Evolutionary conservation across 495 filamentous ascomycete genomes (phyloP).

Genomic region (Aspergillus sclerotioniger): DNA sequence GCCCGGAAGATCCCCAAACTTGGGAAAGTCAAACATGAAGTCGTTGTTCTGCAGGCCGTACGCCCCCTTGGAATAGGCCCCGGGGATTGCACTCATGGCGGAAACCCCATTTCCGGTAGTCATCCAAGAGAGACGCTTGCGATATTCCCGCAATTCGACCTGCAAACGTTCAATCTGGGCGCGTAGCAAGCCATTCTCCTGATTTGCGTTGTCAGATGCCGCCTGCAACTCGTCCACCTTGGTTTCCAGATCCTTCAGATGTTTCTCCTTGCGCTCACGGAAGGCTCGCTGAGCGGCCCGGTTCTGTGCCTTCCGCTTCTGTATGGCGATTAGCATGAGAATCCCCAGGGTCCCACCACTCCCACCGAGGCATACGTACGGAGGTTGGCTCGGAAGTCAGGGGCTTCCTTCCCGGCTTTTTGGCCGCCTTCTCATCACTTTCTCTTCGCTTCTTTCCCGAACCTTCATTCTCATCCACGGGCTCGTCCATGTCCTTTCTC

Average conservation of each 20-base stretch:
- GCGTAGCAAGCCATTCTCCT: slow-evolving; percentile 82
- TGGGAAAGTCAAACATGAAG: slow-evolving; percentile 94
- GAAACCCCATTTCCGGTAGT: slow-evolving; percentile 48
- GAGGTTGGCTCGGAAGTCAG: slow-evolving; percentile 93
- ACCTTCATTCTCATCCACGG: slow-evolving; percentile 66
- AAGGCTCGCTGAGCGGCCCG: slow-evolving; percentile 95
- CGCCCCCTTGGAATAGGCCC: slow-evolving; percentile 34
- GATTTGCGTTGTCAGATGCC: slow-evolving; percentile 73
- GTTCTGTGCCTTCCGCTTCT: slow-evolving; percentile 99
- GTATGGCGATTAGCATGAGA: slow-evolving; percentile 42
- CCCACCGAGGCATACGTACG: slow-evolving; percentile 52
- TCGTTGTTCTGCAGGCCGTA: slow-evolving; percentile 66
- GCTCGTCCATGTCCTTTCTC: slow-evolving; percentile 77
- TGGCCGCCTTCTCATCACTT: slow-evolving; percentile 71
- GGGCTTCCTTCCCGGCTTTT: slow-evolving; percentile 96
- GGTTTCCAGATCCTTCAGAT: slow-evolving; percentile 91
- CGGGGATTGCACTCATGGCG: slow-evolving; percentile 44
- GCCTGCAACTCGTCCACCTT: slow-evolving; percentile 94
- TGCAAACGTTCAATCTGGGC: slow-evolving; percentile 85
- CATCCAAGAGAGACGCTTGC: slow-evolving; percentile 73
- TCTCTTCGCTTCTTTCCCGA: slow-evolving; percentile 77
- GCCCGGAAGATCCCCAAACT: slow-evolving; percentile 77
- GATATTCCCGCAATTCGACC: slow-evolving; percentile 82
- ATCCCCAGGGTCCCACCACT: background rate
- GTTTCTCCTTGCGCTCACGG: slow-evolving; percentile 96